Evolutionary conservation across 441 rosid genomes (phyloP).

Genomic region (Isatis lusitanica): DNA sequence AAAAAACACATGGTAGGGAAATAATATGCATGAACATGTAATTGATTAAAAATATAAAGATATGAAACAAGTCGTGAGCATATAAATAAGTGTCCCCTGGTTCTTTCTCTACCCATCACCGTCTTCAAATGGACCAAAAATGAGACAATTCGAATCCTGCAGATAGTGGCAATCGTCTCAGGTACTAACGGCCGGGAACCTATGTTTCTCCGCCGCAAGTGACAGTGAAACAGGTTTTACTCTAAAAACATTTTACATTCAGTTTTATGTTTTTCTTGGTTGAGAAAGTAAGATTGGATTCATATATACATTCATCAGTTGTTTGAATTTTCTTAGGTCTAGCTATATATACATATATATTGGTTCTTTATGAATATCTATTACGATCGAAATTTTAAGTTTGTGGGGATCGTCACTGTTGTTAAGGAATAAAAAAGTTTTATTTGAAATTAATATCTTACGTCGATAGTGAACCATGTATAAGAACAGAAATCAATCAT

Average conservation of each 20-base stretch:
- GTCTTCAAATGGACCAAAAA: background rate
- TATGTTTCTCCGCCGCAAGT: too few relatives aligned
- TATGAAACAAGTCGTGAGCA: background rate
- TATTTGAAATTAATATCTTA: background rate
- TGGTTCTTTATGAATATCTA: background rate
- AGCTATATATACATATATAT: too few relatives aligned
- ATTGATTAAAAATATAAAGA: background rate
- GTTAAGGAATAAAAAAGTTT: background rate
- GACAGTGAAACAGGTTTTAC: background rate
- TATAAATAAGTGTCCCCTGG: conserved; percentile 5
- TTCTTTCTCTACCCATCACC: background rate
- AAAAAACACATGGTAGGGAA: background rate
- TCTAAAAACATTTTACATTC: background rate
- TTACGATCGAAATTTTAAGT: background rate
- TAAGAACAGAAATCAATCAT: too few relatives aligned
- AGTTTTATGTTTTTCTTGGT: too few relatives aligned
- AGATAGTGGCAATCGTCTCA: too few relatives aligned
- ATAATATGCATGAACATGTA: background rate
- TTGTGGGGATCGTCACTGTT: background rate
- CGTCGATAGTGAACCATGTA: background rate
- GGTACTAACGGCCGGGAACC: too few relatives aligned
- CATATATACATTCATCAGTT: background rate
- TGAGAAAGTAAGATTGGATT: too few relatives aligned
- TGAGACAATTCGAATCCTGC: too few relatives aligned
- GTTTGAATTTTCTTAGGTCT: background rate